Evolutionary conservation across 768 basidiomycete species (phyloP).

Genomic region (Boletellus emodensis): DNA sequence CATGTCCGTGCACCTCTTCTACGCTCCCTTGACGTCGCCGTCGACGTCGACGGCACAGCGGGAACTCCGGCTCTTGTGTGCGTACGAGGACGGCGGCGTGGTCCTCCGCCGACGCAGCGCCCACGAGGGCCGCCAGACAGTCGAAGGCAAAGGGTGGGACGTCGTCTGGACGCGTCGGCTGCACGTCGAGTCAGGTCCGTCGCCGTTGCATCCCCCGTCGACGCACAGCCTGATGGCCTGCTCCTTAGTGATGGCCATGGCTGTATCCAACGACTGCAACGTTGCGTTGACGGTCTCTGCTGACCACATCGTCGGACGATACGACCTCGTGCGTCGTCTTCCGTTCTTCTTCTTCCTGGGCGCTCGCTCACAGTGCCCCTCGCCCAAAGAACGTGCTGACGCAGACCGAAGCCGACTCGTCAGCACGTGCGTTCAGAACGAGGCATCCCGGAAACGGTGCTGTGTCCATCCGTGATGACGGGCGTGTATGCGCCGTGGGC

Average conservation of each 20-base stretch:
- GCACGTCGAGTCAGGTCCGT: slow-evolving; percentile 71
- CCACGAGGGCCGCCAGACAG: slow-evolving; percentile 35
- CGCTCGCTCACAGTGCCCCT: background rate
- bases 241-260: slow-evolving; percentile 80
- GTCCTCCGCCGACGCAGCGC: slow-evolving; percentile 52
- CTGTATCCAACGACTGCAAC: slow-evolving; percentile 52
- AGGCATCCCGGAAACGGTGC: slow-evolving; percentile 78
- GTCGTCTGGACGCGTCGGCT: slow-evolving; percentile 59
- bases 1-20: slow-evolving; percentile 79
- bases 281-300: slow-evolving; percentile 82
- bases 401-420: slow-evolving; percentile 17
- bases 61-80: slow-evolving; percentile 62
- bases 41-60: slow-evolving; percentile 28
- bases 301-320: slow-evolving; percentile 71
- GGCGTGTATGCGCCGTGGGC: slow-evolving; percentile 78
- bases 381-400: slow-evolving; percentile 6
- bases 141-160: slow-evolving; percentile 76
- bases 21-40: slow-evolving; percentile 28
- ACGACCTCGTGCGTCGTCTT: slow-evolving; percentile 46
- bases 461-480: slow-evolving; percentile 72
- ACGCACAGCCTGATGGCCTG: background rate
- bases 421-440: slow-evolving; percentile 44
- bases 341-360: too few relatives aligned
- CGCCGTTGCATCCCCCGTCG: background rate
- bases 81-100: slow-evolving; percentile 89